These are phyloP conservation scores for Phoma sp. DNA, from an alignment of 2,329 filamentous ascomycete genomes.

Conservation along the genomic window DNA sequence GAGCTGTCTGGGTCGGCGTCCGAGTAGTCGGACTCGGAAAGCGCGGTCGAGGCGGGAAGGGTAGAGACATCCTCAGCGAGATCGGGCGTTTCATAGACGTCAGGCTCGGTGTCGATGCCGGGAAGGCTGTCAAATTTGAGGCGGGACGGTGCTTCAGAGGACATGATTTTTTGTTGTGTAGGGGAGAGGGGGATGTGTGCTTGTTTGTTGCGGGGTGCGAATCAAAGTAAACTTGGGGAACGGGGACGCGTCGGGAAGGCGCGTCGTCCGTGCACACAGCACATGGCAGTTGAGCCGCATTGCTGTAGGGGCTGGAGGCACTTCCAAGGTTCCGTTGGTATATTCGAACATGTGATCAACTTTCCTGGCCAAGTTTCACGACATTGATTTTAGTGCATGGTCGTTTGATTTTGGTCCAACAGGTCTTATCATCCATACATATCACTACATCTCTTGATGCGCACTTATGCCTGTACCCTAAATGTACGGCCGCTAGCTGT, in stretches of 20 bases:
- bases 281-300: neutral
- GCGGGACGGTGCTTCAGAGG: conserved; percentile 34
- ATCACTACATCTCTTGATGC: neutral
- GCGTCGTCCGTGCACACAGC: conserved; percentile 18
- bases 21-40: conserved; percentile 60
- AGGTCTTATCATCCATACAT: neutral
- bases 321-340: no score
- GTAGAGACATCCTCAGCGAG: conserved; percentile 90
- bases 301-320: no score
- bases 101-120: conserved; percentile 76
- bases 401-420: no score
- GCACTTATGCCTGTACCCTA: conserved; percentile 60
- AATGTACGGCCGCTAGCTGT: conserved; percentile 96
- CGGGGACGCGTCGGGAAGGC: conserved; percentile 29
- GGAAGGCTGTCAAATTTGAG: conserved; percentile 58
- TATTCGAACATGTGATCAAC: no score
- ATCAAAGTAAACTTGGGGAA: neutral
- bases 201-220: conserved; percentile 4
- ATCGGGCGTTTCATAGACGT: conserved; percentile 96
- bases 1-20: conserved; percentile 52
- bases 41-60: conserved; percentile 59
- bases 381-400: no score
- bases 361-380: no score
- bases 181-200: conserved; percentile 1
- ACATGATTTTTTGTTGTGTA: conserved; percentile 26